phyloP scores from a whole-genome alignment of 2,329 filamentous ascomycete species.

The Dothideomycetidae sp. region DNA sequence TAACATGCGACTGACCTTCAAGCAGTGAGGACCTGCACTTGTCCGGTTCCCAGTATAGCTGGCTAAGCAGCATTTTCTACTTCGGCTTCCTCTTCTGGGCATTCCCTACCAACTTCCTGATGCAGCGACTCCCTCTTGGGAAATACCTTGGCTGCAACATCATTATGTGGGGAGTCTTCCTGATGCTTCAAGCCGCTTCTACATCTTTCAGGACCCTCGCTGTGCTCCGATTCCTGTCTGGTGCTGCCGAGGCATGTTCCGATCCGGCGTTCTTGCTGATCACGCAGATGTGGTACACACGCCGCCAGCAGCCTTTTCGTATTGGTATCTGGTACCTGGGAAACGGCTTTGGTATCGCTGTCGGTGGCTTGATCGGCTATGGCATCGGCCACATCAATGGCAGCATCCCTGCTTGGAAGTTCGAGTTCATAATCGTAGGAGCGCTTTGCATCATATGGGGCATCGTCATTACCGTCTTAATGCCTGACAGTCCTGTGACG shows the following conservation, averaged over 20 bases:
- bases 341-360: conserved; percentile 42
- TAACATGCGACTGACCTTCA: neutral
- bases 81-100: conserved; percentile 40
- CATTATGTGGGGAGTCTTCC: conserved; percentile 37
- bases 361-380: conserved; percentile 37
- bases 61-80: conserved; percentile 41
- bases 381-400: conserved; percentile 45
- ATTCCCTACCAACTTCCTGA: conserved; percentile 39
- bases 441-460: conserved; percentile 43
- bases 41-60: conserved; percentile 44
- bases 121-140: conserved; percentile 36
- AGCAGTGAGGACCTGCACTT: conserved; percentile 38
- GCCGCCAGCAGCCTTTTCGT: conserved; percentile 45
- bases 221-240: conserved; percentile 40
- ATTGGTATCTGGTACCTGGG: conserved; percentile 44
- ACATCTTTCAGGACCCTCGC: conserved; percentile 36
- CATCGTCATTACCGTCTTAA: conserved; percentile 40
- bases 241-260: conserved; percentile 39
- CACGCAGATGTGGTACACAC: conserved; percentile 48
- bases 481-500: conserved; percentile 44
- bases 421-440: conserved; percentile 47
- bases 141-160: conserved; percentile 37
- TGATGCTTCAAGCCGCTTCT: conserved; percentile 16
- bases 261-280: conserved; percentile 49
- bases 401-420: conserved; percentile 46